A percentile compares a stretch with the other conserved stretches of the same genome.
phyloP scores from a whole-genome alignment of 83 land plant genomes.

The Picea mariana region DNA sequence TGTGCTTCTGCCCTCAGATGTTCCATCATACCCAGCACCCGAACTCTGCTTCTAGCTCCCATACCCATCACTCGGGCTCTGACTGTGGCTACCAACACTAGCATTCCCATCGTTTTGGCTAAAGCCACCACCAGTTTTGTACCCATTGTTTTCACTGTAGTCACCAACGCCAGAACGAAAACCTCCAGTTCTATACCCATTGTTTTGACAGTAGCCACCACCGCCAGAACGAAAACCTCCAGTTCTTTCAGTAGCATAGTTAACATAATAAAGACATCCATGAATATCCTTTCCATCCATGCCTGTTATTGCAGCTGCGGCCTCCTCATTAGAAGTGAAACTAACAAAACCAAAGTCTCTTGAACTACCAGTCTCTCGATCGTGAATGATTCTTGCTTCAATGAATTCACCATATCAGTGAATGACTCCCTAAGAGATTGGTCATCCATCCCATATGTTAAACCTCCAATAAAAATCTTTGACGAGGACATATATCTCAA shows the following conservation, averaged over 20 bases:
- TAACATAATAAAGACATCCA: constrained; percentile 39
- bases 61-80: no score
- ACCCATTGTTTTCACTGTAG: no score
- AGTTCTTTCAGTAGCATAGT: constrained; percentile 47
- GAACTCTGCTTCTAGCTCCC: no score
- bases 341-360: constrained; percentile 71
- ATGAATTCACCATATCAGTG: constrained; percentile 11
- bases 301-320: constrained; percentile 43
- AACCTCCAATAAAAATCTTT: constrained; percentile 11
- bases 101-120: no score
- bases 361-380: constrained; percentile 56
- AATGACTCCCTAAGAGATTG: constrained; percentile 14
- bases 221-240: constrained; percentile 21
- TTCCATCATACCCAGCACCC: no score
- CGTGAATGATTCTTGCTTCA: constrained; percentile 54
- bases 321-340: constrained; percentile 41
- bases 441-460: constrained; percentile 9
- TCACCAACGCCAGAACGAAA: no score
- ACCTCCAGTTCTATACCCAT: constrained; percentile 8
- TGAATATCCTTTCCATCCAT: constrained; percentile 65
- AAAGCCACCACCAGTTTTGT: no score
- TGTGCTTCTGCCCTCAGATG: no score
- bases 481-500: background rate
- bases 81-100: no score
- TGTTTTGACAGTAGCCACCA: background rate